A percentile compares a stretch with the other conserved stretches of the same genome.
Evolutionary conservation across 2,329 filamentous ascomycete species (phyloP).

Genomic region (Lachnellula hyalina): DNA sequence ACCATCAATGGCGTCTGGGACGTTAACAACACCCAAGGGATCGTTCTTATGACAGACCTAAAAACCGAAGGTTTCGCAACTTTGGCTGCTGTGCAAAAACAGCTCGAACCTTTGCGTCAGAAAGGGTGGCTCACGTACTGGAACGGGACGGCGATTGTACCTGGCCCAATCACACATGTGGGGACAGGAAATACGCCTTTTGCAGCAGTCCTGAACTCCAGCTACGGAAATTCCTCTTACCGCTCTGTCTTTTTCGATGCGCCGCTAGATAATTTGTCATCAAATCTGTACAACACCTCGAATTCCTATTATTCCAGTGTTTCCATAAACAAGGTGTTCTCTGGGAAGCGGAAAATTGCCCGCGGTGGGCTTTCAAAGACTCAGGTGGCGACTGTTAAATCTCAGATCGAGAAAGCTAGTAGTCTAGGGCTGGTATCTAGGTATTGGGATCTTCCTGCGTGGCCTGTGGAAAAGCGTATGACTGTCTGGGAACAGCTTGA

Average conservation of each 20-base stretch:
- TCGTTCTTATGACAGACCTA: constrained; percentile 46
- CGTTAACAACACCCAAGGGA: constrained; percentile 4
- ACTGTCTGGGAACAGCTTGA: constrained; percentile 37
- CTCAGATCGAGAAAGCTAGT: constrained; percentile 30
- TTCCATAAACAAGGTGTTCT: constrained; percentile 12
- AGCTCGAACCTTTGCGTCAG: constrained; percentile 38
- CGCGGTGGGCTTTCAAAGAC: constrained; percentile 11
- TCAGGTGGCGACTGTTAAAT: constrained; percentile 21
- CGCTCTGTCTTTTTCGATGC: constrained; percentile 46
- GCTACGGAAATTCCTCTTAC: constrained; percentile 32
- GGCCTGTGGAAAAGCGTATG: constrained; percentile 35
- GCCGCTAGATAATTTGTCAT: constrained; percentile 31
- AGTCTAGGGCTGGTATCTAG: constrained; percentile 35
- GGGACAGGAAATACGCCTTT: constrained; percentile 45
- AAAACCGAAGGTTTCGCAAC: constrained; percentile 38
- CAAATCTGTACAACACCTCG: constrained; percentile 12
- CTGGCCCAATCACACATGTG: constrained; percentile 44
- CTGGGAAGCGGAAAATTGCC: constrained; percentile 3
- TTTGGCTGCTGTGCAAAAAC: constrained; percentile 35
- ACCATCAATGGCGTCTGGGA: constrained; percentile 20
- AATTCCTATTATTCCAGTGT: constrained; percentile 25
- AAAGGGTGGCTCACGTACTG: constrained; percentile 33
- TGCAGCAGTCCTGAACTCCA: constrained; percentile 32
- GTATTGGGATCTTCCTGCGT: constrained; percentile 40
- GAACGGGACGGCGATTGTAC: constrained; percentile 33